Base-by-base conservation (phyloP, 1,139 yeast genomes). In the Arxiozyma telluris region DNA sequence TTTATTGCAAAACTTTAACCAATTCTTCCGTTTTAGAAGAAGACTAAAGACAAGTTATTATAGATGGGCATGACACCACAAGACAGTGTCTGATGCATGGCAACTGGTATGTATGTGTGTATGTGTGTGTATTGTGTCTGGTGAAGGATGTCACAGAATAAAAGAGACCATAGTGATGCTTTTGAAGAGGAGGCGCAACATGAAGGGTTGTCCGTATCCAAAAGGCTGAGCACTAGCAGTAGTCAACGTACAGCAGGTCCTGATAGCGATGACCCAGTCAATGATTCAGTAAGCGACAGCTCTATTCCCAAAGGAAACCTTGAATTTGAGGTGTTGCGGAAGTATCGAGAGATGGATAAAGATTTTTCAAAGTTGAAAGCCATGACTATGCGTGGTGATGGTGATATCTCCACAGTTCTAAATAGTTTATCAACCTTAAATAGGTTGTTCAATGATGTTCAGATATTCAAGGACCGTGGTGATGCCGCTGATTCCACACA, bases 341-440 rank as follows among this genome's bases (percentile, higher is more conserved):
- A 64, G 23, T 73, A 73, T 51, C 59, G 74, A 41, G 54, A 61
- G 27, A 58, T 72, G n/a, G 69, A 68, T 58, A 54, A 59, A 20
- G 66, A 66, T n/a, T 59, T 76, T 50, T 57, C 65, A 12, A 64
- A 66, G 25, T 75, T 73, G 41, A 64, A 76, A 45, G 72, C 74
- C 1, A 68, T 71, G 51, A 69, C 73, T 9, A 73, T 77, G 0
- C 65, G 77, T 21, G 49, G 49, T 5, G 75, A 71, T 18, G 76
- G 76, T 27, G 80, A 79, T 42, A 61, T 77, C 5, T 54, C 58
- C 20, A 61, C 70, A 11, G 78, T 77, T 1, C 58, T 66, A 9
- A 59, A 65, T 12, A 69, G 72, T 8, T 59, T 78, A 47, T 58
- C 62, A 1, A 62, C 61, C 8, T 73, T 72, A 0, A 76, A 77